Evolutionary conservation across 169 alveolate genomes (phyloP).

Genomic region (Cryptosporidium sp.): DNA sequence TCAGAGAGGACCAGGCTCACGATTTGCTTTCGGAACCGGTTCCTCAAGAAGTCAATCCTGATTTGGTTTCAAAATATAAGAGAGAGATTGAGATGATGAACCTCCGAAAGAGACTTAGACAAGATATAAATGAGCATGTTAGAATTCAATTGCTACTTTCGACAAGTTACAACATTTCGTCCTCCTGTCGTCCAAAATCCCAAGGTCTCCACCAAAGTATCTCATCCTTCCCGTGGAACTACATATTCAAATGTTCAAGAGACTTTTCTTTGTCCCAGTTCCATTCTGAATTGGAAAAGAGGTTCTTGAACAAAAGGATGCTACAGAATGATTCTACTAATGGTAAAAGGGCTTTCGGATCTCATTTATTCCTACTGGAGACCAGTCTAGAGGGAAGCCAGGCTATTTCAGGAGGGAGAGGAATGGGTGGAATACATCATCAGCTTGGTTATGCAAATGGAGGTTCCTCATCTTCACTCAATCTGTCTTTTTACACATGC

Average conservation of each 20-base stretch:
- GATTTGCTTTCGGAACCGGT: conserved; percentile 86
- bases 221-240: conserved; percentile 63
- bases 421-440: conserved; percentile 19
- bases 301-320: conserved; percentile 1
- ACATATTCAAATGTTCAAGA: conserved; percentile 66
- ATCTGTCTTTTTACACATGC: conserved; percentile 33
- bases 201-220: conserved; percentile 13
- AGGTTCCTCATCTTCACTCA: not conserved
- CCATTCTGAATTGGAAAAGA: conserved; percentile 36
- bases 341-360: not conserved
- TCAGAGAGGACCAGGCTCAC: conserved; percentile 86
- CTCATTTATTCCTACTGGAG: conserved; percentile 47
- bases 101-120: conserved; percentile 79
- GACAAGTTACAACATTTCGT: conserved; percentile 13
- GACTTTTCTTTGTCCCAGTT: conserved; percentile 34
- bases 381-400: not conserved
- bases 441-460: not conserved
- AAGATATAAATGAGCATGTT: conserved; percentile 78
- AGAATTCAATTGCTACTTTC: conserved; percentile 53
- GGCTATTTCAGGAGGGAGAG: not conserved
- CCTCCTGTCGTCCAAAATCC: conserved; percentile 6
- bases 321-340: not conserved
- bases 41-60: conserved; percentile 84
- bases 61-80: conserved; percentile 81
- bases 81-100: conserved; percentile 80